Evolutionary conservation across 2,329 filamentous ascomycete genomes (phyloP), one percentile per base, ranked within the genome.

Genomic region (Graphilbum sp.): DNA sequence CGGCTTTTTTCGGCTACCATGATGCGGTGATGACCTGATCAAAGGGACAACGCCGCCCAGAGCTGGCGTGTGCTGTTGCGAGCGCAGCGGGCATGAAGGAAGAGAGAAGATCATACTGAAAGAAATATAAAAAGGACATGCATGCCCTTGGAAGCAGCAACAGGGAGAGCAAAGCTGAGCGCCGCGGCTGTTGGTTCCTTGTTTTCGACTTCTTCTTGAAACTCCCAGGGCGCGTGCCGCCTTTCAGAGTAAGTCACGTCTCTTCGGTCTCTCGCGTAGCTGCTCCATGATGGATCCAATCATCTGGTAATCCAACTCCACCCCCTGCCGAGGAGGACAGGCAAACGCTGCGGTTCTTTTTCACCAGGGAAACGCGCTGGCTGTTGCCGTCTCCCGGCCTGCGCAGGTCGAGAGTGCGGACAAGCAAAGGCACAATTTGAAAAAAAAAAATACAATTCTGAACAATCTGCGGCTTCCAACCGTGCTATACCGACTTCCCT

Each of bases 11-110:
- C 30, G 69, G n/a, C 67, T 63, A 52, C 69, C 70, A 75, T 72
- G 70, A 75, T 70, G 63, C 67, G 70, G 50, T 71, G 70, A 75
- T 74, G 69, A 75, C 70, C 70, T 74, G 65, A 72, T 62, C 63
- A 67, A 72, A 44, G 55, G 62, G 62, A 73, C 69, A 73, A 64
- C 49, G 24, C 34, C n/a, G 32, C 17, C 25, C 21, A 17, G 12
- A 4, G 27, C 23, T 40, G 12, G 41, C 32, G 7, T 5, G 7
- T 29, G 27, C 11, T n/a, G 15, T 29, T 29, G 23, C 12, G 23
- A 21, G 10, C 41, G n/a, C 33, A 15, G n/a, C 19, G 20, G 10
- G 21, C 20, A 20, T 31, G 8, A n/a, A n/a, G n/a, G n/a, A n/a
- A n/a, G n/a, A n/a, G n/a, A n/a, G n/a, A n/a, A n/a, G n/a, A n/a